Base-by-base conservation (phyloP, 2,329 filamentous ascomycete genomes). In the Penicillium paneum region DNA sequence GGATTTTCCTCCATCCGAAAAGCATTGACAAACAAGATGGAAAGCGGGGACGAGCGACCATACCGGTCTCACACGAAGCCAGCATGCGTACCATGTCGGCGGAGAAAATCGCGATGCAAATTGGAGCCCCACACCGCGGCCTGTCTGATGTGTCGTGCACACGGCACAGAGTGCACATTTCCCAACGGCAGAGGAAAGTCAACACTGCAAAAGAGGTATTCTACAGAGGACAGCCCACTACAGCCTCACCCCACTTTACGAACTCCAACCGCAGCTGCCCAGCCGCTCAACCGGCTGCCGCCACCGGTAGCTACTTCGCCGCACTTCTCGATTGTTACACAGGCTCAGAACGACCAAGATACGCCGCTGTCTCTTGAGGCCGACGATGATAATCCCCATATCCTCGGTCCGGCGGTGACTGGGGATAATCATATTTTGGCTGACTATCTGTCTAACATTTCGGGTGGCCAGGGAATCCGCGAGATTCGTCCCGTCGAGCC, bases 351-450 rank as follows among this genome's bases (percentile, higher is more conserved):
- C 10, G 38, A 43, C 1, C 39, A 53, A 15, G 46, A 54, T n/a
- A 54, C 41, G 19, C 44, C 49, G 2, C 31, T 52, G 4, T 49
- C 46, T 19, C 29, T 45, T 1, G 60, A 61, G 21, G 54, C 56
- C 2, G 60, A 50, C 5, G 52, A 61, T 49, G 56, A 57, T 34
- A 62, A 43, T 21, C 49, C 60, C 1, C 60, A 62, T 45, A 60
- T 62, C 4, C 41, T 62, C 4, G 49, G 60, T 8, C 60, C 60
- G 1, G 52, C 58, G 1, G 52, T 57, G 10, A 49, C 42, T 5
- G 56, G 51, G 34, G 82, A 84, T 65, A 81, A 75, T 3, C 78
- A 83, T 29, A 71, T 83, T 2, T 60, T 84, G 7, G 77, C 79
- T 2, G 76, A 78, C 52, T 83, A 83, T 56, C 71, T 83, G 3